phyloP scores from a whole-genome alignment of 2,329 filamentous ascomycete species.

The Exserohilum turcica region DNA sequence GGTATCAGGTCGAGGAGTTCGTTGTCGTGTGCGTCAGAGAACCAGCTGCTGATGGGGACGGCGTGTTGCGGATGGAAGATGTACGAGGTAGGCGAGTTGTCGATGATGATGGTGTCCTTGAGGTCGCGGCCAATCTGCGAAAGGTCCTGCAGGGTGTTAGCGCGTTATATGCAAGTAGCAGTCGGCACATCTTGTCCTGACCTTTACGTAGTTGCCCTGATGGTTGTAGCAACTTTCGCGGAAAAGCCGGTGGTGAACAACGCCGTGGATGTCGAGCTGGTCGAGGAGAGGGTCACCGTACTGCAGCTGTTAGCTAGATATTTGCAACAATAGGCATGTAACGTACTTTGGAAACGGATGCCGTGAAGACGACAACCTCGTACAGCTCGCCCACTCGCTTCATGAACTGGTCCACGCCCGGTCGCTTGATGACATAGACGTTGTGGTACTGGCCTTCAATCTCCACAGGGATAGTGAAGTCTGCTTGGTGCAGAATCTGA shows the following conservation, averaged over 20 bases:
- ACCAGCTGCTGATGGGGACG: slow-evolving; percentile 99
- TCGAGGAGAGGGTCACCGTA: slow-evolving; percentile 96
- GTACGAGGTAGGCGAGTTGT: slow-evolving; percentile 98
- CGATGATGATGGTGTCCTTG: slow-evolving; percentile 98
- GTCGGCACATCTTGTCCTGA: slow-evolving; percentile 29
- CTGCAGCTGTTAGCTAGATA: slow-evolving; percentile 53
- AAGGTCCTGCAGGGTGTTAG: slow-evolving; percentile 65
- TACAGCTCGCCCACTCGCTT: slow-evolving; percentile 97
- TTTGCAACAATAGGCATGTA: neutral
- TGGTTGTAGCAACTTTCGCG: slow-evolving; percentile 99
- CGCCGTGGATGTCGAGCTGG: slow-evolving; percentile 95
- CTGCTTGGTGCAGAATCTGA: slow-evolving; percentile 96
- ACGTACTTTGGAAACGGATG: slow-evolving; percentile 91
- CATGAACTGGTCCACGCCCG: slow-evolving; percentile 99
- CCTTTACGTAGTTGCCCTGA: slow-evolving; percentile 98
- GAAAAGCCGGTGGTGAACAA: slow-evolving; percentile 95
- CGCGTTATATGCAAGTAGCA: neutral
- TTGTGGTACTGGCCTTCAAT: slow-evolving; percentile 99
- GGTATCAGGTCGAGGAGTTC: slow-evolving; percentile 96
- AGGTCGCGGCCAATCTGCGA: slow-evolving; percentile 96
- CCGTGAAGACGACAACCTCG: slow-evolving; percentile 97
- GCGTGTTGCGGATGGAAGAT: slow-evolving; percentile 99
- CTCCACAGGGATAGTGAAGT: slow-evolving; percentile 98
- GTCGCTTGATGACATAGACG: slow-evolving; percentile 98
- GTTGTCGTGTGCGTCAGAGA: slow-evolving; percentile 98